Percentiles rank a stretch among this genome's conserved stretches.
Evolutionary conservation across 2,329 filamentous ascomycete genomes (phyloP).

Genomic region (Fusarium algeriense): DNA sequence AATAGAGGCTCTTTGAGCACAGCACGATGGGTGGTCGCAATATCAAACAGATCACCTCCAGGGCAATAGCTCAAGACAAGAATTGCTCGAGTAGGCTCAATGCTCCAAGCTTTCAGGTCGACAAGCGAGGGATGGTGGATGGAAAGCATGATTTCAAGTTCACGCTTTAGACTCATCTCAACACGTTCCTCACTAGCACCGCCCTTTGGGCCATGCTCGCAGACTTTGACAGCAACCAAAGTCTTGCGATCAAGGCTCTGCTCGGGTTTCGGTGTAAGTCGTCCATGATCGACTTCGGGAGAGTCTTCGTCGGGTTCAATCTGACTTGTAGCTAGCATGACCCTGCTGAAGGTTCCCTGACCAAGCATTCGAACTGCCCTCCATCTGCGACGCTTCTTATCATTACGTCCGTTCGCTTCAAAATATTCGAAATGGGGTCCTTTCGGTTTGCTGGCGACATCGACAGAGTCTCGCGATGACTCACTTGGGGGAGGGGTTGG

Average conservation of each 20-base stretch:
- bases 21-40: slow-evolving; percentile 79
- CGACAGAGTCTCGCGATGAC: slow-evolving; percentile 64
- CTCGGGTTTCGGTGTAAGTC: slow-evolving; percentile 47
- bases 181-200: slow-evolving; percentile 93
- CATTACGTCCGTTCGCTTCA: slow-evolving; percentile 73
- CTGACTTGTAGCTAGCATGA: slow-evolving; percentile 89
- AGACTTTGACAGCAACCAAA: slow-evolving; percentile 93
- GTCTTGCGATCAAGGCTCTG: slow-evolving; percentile 72
- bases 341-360: slow-evolving; percentile 95
- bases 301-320: slow-evolving; percentile 64
- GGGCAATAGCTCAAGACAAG: slow-evolving; percentile 92
- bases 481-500: slow-evolving; percentile 88
- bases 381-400: slow-evolving; percentile 81
- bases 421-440: slow-evolving; percentile 71
- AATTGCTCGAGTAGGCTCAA: slow-evolving; percentile 83
- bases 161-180: slow-evolving; percentile 92
- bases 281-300: slow-evolving; percentile 52
- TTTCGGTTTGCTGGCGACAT: slow-evolving; percentile 58
- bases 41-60: slow-evolving; percentile 93
- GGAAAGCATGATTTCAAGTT: slow-evolving; percentile 91
- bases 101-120: slow-evolving; percentile 90
- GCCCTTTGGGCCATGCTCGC: slow-evolving; percentile 92
- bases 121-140: slow-evolving; percentile 92
- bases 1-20: slow-evolving; percentile 77
- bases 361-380: slow-evolving; percentile 84